phyloP scores from a whole-genome alignment of 1,284 basidiomycete genomes.

The Sanghuangporus weigelae region DNA sequence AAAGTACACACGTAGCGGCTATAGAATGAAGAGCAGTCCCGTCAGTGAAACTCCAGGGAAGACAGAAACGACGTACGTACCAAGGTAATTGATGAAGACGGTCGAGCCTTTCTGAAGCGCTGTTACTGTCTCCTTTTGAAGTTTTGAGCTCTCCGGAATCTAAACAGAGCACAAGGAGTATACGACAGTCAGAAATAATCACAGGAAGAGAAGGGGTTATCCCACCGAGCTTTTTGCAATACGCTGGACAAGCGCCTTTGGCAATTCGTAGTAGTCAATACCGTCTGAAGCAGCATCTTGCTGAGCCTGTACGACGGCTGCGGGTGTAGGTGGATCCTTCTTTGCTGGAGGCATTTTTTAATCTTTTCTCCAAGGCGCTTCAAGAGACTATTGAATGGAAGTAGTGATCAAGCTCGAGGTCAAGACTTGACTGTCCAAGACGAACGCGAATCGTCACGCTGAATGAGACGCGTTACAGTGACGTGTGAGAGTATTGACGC shows the following conservation, averaged over 20 bases:
- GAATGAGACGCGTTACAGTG: neutral
- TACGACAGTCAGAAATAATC: neutral
- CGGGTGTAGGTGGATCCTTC: constrained; percentile 47
- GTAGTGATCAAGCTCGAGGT: neutral
- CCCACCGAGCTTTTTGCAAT: constrained; percentile 70
- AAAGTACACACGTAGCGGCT: neutral
- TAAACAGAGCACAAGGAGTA: constrained; percentile 26
- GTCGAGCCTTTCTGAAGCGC: constrained; percentile 83
- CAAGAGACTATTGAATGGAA: neutral
- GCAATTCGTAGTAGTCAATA: constrained; percentile 83
- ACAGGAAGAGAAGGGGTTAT: constrained; percentile 31
- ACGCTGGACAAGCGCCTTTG: constrained; percentile 74
- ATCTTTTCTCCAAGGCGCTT: neutral
- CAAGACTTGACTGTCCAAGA: neutral
- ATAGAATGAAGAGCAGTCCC: neutral
- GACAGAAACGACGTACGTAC: constrained; percentile 38
- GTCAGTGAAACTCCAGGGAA: neutral
- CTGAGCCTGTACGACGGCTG: constrained; percentile 63
- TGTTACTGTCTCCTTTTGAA: constrained; percentile 82
- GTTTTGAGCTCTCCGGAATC: constrained; percentile 80
- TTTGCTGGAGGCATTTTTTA: constrained; percentile 59
- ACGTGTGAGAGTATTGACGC: neutral
- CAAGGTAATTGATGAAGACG: constrained; percentile 87
- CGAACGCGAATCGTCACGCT: neutral
- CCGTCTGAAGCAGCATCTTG: constrained; percentile 73